Evolutionary conservation across 208 protist genomes (phyloP).

Genomic region (Trypanosoma rangeli): DNA sequence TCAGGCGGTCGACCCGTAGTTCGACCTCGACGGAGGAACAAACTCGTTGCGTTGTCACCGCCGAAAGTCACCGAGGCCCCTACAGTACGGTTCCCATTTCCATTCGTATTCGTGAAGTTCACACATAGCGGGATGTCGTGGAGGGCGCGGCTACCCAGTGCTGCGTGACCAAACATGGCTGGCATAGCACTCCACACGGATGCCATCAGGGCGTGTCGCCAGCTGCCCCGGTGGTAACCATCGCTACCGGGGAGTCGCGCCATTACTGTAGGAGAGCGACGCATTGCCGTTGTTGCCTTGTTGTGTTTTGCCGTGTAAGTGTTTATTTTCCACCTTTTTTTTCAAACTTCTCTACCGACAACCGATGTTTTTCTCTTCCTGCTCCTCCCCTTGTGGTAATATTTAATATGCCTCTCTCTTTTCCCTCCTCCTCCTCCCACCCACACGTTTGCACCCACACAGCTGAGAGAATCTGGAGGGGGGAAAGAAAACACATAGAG

Average conservation of each 20-base stretch:
- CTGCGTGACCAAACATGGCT: neutral
- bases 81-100: neutral
- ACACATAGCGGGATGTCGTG: neutral
- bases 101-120: neutral
- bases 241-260: neutral
- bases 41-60: neutral
- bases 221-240: neutral
- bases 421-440: constrained; percentile 12
- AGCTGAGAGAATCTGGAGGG: neutral
- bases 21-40: constrained; percentile 17
- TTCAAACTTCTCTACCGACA: neutral
- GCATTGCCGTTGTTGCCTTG: constrained; percentile 1
- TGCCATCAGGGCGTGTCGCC: constrained; percentile 3
- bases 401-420: constrained; percentile 1
- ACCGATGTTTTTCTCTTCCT: neutral
- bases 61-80: neutral
- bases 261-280: constrained; percentile 3
- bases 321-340: neutral
- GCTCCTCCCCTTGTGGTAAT: neutral
- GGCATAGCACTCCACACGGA: constrained; percentile 11
- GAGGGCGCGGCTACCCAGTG: neutral
- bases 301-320: neutral
- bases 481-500: neutral
- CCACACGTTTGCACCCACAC: neutral
- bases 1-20: neutral